Evolutionary conservation across 2,329 filamentous ascomycete species (phyloP).

Genomic region (Aspergillus tubingensis): DNA sequence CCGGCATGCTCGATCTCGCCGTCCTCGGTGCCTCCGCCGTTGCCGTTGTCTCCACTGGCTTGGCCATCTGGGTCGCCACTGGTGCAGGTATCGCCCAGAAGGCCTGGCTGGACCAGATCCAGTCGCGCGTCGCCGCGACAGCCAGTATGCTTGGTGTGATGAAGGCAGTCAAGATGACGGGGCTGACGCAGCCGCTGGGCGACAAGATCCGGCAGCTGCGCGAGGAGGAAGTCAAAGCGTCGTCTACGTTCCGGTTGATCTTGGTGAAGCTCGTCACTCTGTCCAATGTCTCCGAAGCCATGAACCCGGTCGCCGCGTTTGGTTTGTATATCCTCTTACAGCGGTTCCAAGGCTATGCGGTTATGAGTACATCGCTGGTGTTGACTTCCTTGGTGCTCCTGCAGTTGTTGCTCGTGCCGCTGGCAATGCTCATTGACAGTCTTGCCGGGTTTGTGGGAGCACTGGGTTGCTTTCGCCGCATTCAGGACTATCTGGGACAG

Average conservation of each 20-base stretch:
- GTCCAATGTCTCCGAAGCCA: neutral
- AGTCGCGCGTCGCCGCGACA: slow-evolving; percentile 30
- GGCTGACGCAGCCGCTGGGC: slow-evolving; percentile 34
- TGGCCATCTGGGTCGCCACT: slow-evolving; percentile 3
- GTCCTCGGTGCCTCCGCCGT: neutral
- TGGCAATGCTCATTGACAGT: neutral
- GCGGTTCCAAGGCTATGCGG: neutral
- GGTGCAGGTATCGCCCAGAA: slow-evolving; percentile 19
- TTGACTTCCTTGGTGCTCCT: neutral
- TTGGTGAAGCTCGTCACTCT: slow-evolving; percentile 15
- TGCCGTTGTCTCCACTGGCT: neutral
- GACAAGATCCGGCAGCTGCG: slow-evolving; percentile 38
- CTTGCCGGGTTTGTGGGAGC: neutral
- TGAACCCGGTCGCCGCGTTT: neutral
- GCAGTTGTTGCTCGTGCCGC: neutral
- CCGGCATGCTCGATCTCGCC: neutral
- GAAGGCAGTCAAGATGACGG: slow-evolving; percentile 44
- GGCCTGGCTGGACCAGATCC: slow-evolving; percentile 29
- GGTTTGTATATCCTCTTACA: neutral
- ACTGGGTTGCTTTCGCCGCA: neutral
- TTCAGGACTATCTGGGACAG: neutral
- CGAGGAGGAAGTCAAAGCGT: slow-evolving; percentile 33
- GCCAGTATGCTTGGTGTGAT: slow-evolving; percentile 37
- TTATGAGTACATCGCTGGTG: neutral
- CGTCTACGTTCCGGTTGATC: slow-evolving; percentile 27